Evolutionary conservation across 176 grass and related monocot species (phyloP), one percentile per base, ranked within the genome.

Genomic region (Guadua angustifolia): DNA sequence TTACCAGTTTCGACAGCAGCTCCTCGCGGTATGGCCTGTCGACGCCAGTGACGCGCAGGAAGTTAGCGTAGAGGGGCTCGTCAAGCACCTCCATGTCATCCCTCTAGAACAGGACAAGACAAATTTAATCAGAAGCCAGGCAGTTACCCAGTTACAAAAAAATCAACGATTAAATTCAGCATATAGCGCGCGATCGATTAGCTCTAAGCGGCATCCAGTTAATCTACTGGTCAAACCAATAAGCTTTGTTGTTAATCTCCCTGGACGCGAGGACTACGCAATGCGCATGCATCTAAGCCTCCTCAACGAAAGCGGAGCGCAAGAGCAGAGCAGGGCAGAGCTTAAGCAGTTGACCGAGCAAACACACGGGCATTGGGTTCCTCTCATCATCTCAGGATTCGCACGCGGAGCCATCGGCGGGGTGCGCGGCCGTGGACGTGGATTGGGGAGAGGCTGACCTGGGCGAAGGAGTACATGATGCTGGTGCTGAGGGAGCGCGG

Each of bases 381-480:
- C 17, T 38, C 32, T 53, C 7, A 36, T 60, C 38, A 58, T 25
- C 53, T 26, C 55, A 43, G 74, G 17, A 24, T 9, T 77, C 21
- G 21, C 55, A 40, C 7, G 52, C 55, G 56, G 55, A 25, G 53
- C 35, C 39, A 56, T 74, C 32, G 9, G 9, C 36, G 67, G 49
- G 29, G 49, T 14, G 40, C 22, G 39, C 39, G 17, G 52, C 9
- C 18, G 0, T 22, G 66, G 39, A 35, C 39, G 52, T 10, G 45
- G 36, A 10, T 47, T 22, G 59, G 36, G n/a, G 17, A 4, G 13
- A 67, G 79, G 25, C 38, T 16, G 17, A 98, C 93, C 91, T 98
- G 89, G 15, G 95, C 91, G 73, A 98, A 98, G 77, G 95, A 98
- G 87, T 98, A 98, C 95, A 98, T 98, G 89, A 98, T 91, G 79